Conservation (phyloP, 176 grass and related monocot genomes). For the Oryza longistaminata region DNA sequence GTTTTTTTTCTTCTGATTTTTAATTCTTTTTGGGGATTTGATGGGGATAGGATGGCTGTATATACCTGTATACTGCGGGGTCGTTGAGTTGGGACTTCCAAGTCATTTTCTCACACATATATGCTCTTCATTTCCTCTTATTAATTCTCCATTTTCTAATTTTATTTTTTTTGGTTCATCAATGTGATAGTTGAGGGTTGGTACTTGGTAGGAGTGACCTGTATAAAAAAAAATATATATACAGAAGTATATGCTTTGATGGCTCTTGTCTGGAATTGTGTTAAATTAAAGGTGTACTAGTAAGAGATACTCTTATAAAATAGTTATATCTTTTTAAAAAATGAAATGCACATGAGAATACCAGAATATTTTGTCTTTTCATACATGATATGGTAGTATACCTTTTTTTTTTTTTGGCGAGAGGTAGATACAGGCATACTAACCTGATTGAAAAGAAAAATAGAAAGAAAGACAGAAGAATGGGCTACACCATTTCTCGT, state of each 20-base stretch:
- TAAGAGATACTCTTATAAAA: neutral
- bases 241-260: neutral
- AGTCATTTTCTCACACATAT: conserved; percentile 17
- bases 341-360: too few species aligned
- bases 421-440: too few species aligned
- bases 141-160: neutral
- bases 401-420: too few species aligned
- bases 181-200: neutral
- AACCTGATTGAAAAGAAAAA: too few species aligned
- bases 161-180: neutral
- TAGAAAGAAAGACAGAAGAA: neutral
- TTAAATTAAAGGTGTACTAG: neutral
- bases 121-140: neutral
- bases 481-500: neutral
- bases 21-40: conserved; percentile 6
- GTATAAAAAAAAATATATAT: neutral
- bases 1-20: neutral
- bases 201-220: conserved; percentile 7
- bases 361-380: neutral
- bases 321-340: neutral
- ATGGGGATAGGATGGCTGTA: conserved; percentile 15
- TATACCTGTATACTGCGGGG: conserved; percentile 11
- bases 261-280: neutral
- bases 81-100: neutral
- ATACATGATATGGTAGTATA: neutral